phyloP scores from a whole-genome alignment of 2,329 filamentous ascomycete genomes.

The Colletotrichum falcatum region DNA sequence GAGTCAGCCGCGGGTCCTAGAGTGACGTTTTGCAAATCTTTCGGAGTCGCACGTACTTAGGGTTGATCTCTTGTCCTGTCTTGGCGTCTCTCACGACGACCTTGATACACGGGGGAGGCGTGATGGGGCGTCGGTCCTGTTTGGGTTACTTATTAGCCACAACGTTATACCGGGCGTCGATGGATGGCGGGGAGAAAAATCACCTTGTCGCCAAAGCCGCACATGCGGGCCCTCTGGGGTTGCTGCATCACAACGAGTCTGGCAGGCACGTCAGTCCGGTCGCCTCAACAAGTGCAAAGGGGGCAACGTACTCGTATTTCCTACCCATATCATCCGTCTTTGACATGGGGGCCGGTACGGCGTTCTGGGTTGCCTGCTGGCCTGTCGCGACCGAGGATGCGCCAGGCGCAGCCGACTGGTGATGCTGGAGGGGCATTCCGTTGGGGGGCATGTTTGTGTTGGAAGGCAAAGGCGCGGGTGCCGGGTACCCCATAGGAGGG shows the following conservation, averaged over 20 bases:
- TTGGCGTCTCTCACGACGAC: slow-evolving; percentile 80
- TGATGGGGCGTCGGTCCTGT: slow-evolving; percentile 94
- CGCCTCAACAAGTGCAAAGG: not conserved
- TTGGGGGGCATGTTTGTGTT: slow-evolving; percentile 34
- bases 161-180: not conserved
- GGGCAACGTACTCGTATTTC: slow-evolving; percentile 31
- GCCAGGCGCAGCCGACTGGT: slow-evolving; percentile 3
- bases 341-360: slow-evolving; percentile 17
- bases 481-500: slow-evolving; percentile 38
- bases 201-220: slow-evolving; percentile 98
- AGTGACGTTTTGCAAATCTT: not conserved
- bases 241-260: slow-evolving; percentile 89
- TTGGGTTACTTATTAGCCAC: slow-evolving; percentile 32
- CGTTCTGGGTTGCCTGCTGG: slow-evolving; percentile 2
- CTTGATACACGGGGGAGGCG: slow-evolving; percentile 91
- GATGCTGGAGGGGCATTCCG: slow-evolving; percentile 31
- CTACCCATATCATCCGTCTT: slow-evolving; percentile 27
- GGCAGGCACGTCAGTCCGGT: slow-evolving; percentile 21
- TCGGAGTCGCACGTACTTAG: slow-evolving; percentile 71
- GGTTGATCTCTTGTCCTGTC: slow-evolving; percentile 85
- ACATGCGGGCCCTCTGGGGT: slow-evolving; percentile 94
- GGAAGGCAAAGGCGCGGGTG: slow-evolving; percentile 33
- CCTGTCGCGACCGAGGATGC: not conserved
- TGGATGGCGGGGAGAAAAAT: not conserved
- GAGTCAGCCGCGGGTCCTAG: slow-evolving; percentile 45